Conservation (phyloP, 768 basidiomycete species). For the Tulasnella sp. region DNA sequence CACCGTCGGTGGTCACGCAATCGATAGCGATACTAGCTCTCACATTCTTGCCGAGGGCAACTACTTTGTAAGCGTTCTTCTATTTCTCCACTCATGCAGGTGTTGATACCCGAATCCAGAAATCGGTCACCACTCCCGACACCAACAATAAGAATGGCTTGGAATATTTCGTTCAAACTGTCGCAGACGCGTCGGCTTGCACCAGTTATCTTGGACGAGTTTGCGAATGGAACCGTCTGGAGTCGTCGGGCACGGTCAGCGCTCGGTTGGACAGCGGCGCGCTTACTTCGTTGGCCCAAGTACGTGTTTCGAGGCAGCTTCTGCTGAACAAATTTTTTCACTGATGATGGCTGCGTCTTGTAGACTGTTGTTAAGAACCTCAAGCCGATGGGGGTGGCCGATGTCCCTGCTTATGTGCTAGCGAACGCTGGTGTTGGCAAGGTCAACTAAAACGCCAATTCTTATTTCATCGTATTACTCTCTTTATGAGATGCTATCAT, state of each 20-base stretch:
- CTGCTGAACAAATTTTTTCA: not conserved
- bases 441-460: no score
- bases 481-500: not conserved
- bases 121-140: not conserved
- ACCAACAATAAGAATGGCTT: not conserved
- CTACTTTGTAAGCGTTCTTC: not conserved
- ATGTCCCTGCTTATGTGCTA: not conserved
- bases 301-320: not conserved
- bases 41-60: not conserved
- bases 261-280: not conserved
- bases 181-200: not conserved
- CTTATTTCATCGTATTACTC: no score
- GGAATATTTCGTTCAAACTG: conserved; percentile 3
- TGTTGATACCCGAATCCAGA: not conserved
- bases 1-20: not conserved
- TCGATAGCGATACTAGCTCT: not conserved
- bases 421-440: conserved; percentile 1
- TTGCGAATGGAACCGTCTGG: conserved; percentile 5
- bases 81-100: not conserved
- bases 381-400: not conserved
- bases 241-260: not conserved
- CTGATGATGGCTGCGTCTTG: not conserved
- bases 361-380: not conserved
- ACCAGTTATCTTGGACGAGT: not conserved
- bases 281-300: not conserved